Evolutionary conservation across 2,329 filamentous ascomycete genomes (phyloP), one percentile per base, ranked within the genome.

Genomic region (Hypoxylon sp.): DNA sequence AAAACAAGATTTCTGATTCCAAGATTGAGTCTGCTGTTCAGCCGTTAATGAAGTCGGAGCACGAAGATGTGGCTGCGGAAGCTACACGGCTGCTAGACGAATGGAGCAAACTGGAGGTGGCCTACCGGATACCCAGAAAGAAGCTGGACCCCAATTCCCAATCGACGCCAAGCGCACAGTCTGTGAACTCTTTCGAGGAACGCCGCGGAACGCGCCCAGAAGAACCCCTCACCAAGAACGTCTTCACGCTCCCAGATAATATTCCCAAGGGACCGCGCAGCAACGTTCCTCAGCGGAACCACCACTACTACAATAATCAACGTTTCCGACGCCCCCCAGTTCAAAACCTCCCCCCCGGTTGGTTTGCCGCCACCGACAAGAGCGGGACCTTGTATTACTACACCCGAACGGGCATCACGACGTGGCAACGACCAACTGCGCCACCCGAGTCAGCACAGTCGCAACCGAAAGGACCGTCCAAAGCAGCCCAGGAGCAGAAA

Each of bases 1-100:
- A 93, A 64, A 99, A 99, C 83, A 99, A 99, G 80, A 97, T 99
- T 62, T 90, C 92, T 70, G 94, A 97, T 74, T 97, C 96, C 7
- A 97, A 97, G 73, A 97, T 99, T 66, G 96, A 98, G 77, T 85
- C 89, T 1, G 91, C 91, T 0, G 86, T 99, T 42, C 83, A 92
- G 73, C 85, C 85, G 2, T 81, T 98, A 53, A 86, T 84, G 1
- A 80, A 80, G 11, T 91, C 88, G 16, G 87, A 89, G 7, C 90
- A 97, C 74, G 88, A 93, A 66, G 85, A 91, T 63, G 92, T 99
- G 18, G 85, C 89, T 24, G 84, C 86, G 18, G 90, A 90, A 73
- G 89, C 95, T 4, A 85, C 85, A 57, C 84, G 86, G 46, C 83
- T 99, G 33, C 81, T 97, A 26, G 88, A 93, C 7, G 90, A 90